These are phyloP conservation scores for Xylaria sp. DNA, from an alignment of 2,329 filamentous ascomycete genomes.

Conservation along the genomic window DNA sequence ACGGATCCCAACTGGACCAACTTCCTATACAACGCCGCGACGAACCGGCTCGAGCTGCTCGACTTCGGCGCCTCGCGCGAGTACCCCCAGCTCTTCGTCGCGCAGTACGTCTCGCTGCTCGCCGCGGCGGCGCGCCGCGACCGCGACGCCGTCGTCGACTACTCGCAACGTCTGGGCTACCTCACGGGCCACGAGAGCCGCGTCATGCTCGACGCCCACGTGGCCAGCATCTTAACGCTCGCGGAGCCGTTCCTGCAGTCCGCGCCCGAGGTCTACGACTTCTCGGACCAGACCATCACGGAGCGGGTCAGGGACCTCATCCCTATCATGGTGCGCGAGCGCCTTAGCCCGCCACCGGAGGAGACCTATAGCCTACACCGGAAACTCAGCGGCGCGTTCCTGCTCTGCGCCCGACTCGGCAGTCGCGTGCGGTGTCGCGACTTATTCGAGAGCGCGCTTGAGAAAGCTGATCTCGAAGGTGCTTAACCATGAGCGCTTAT, in stretches of 20 bases:
- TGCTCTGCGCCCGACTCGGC: constrained; percentile 87
- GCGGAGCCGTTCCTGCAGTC: constrained; percentile 86
- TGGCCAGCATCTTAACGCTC: constrained; percentile 87
- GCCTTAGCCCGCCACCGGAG: constrained; percentile 90
- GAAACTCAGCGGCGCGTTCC: constrained; percentile 93
- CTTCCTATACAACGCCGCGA: constrained; percentile 85
- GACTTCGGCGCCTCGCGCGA: constrained; percentile 95
- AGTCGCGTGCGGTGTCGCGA: constrained; percentile 84
- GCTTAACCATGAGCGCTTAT: constrained; percentile 30
- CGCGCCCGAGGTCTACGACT: constrained; percentile 89
- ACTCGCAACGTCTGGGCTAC: constrained; percentile 86
- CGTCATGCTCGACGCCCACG: constrained; percentile 89
- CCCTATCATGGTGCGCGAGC: constrained; percentile 90
- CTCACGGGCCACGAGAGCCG: constrained; percentile 89
- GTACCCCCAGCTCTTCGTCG: constrained; percentile 82
- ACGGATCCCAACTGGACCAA: constrained; percentile 99
- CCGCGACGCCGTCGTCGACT: constrained; percentile 67
- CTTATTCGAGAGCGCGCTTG: constrained; percentile 74
- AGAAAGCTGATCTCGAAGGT: constrained; percentile 48
- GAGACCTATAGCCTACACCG: constrained; percentile 97
- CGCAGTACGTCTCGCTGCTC: constrained; percentile 82
- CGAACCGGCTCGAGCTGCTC: constrained; percentile 83
- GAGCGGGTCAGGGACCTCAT: constrained; percentile 90
- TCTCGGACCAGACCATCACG: constrained; percentile 93
- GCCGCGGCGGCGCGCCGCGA: constrained; percentile 81